Evolutionary conservation across 192 early-diverging fungal species (phyloP).

Genomic region (Backusella westeae): DNA sequence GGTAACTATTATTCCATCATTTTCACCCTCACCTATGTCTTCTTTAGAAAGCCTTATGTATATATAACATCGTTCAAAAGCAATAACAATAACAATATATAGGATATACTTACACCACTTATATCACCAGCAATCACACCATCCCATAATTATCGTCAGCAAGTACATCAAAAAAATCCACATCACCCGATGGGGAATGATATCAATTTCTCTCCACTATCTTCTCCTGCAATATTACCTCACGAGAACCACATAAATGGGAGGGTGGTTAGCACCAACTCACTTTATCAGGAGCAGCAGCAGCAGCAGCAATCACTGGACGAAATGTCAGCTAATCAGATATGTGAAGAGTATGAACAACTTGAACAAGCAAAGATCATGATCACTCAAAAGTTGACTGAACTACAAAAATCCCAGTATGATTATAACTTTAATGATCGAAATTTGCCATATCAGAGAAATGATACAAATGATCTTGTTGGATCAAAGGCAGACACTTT

Average conservation of each 20-base stretch:
- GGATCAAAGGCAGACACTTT: background rate
- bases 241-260: slow-evolving; percentile 24
- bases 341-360: slow-evolving; percentile 31
- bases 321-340: slow-evolving; percentile 22
- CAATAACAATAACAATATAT: background rate
- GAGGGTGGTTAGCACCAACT: background rate
- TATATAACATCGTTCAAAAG: background rate
- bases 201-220: slow-evolving; percentile 56
- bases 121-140: slow-evolving; percentile 76
- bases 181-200: slow-evolving; percentile 20
- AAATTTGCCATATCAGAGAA: background rate
- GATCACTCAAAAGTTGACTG: slow-evolving; percentile 26
- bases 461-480: background rate
- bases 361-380: slow-evolving; percentile 31
- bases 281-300: background rate
- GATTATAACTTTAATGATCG: background rate
- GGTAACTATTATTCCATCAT: background rate
- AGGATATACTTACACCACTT: slow-evolving; percentile 55
- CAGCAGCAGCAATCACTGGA: background rate
- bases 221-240: slow-evolving; percentile 62
- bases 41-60: background rate
- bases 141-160: slow-evolving; percentile 41
- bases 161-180: slow-evolving; percentile 22
- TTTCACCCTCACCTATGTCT: background rate
- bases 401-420: slow-evolving; percentile 23